These are phyloP conservation scores for Paramecium bursaria DNA, from an alignment of 73 alveolate species.

Conservation along the genomic window DNA sequence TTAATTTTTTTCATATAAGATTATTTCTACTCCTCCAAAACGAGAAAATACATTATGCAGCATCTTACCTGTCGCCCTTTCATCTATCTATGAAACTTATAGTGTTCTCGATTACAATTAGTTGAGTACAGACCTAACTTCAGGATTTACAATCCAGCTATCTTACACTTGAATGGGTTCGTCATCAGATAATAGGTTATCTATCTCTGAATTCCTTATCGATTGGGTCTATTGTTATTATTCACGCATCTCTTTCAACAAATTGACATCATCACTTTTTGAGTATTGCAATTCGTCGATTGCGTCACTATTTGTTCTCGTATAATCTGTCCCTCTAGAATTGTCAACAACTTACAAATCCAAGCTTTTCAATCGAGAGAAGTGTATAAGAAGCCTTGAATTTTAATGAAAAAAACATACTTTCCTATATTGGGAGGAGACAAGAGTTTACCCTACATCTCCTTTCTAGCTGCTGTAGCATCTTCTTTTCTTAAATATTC, in stretches of 20 bases:
- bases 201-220: too few species aligned
- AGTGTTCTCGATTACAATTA: slow-evolving; percentile 18
- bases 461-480: slow-evolving; percentile 55
- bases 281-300: too few species aligned
- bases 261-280: too few species aligned
- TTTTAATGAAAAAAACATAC: not conserved
- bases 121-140: not conserved
- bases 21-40: slow-evolving; percentile 25
- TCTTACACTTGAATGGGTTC: too few species aligned
- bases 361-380: slow-evolving; percentile 43
- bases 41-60: slow-evolving; percentile 12
- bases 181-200: too few species aligned
- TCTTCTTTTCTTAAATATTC: slow-evolving; percentile 17
- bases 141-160: too few species aligned
- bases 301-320: slow-evolving; percentile 51
- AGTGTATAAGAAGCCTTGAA: slow-evolving; percentile 44
- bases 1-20: not conserved
- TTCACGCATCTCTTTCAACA: too few species aligned
- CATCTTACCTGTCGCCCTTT: slow-evolving; percentile 30
- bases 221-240: too few species aligned
- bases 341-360: slow-evolving; percentile 53
- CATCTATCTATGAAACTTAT: not conserved
- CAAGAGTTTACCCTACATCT: slow-evolving; percentile 8
- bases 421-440: slow-evolving; percentile 23
- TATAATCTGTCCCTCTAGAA: slow-evolving; percentile 59